Base-by-base conservation (phyloP, 345 rosid genomes). In the Melastoma malabathricum region DNA sequence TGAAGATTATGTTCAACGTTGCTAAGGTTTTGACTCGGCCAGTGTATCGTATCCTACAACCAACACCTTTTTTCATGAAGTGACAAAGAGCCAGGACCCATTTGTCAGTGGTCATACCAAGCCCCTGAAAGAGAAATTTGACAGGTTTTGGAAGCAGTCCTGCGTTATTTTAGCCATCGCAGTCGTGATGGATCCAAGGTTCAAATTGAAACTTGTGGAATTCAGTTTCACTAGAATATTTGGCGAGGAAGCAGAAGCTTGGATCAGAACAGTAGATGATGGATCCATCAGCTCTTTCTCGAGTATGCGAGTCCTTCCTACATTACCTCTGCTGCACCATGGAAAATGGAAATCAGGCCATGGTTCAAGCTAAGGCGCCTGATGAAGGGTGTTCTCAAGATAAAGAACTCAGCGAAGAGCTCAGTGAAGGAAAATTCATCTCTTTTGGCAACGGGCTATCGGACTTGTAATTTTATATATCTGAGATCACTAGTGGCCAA, bases 121-220 rank as follows among this genome's bases (percentile, higher is more conserved):
- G 66, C 81, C 90, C 48, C 57, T 89, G 64, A 78, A 66, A 56
- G 89, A 81, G 34, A 79, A 62, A 65, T 79, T 89, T 49, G 87
- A 89, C 58, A 69, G 67, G 55, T 89, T 85, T 62, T 86, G 97
- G 97, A 79, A 67, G 62, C 75, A 70, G 13, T 81, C 84, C 67
- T 83, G 67, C 68, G 77, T 90, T 50, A 66, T 80, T 47, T 59
- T 90, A 65, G 86, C 94, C 1, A 55, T 68, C 73, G 94, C 94
- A n/a, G 90, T 81, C 20, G 82, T 80, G 43, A 76, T 90, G 74
- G 98, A 90, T 74, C 98, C 98, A 4, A 81, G 98, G 60, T 90
- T 77, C 69, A 86, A 90, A 66, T 79, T 90, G 94, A 86, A 81
- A 76, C 84, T 90, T 53, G 68, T 89, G 15, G 87, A 85, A 59